phyloP scores from a whole-genome alignment of 2,329 filamentous ascomycete species.

The Dothideomycetidae sp. region DNA sequence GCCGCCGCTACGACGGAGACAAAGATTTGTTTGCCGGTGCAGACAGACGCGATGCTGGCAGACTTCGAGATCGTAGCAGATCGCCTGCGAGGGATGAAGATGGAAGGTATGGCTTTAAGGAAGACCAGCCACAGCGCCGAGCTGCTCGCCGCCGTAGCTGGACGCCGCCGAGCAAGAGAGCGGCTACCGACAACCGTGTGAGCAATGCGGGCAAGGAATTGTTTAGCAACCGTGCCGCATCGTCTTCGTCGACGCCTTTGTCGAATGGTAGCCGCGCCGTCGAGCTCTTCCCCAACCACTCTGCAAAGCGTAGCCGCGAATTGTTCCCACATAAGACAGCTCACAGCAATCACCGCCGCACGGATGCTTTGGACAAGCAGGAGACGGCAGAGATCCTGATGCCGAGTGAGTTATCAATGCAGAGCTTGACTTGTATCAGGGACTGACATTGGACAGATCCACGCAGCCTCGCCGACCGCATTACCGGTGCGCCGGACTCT shows the following conservation, averaged over 20 bases:
- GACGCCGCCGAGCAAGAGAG: conserved; percentile 20
- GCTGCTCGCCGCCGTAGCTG: conserved; percentile 30
- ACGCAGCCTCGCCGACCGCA: conserved; percentile 13
- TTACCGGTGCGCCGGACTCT: conserved; percentile 11
- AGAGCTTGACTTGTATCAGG: conserved; percentile 13
- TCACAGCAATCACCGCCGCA: conserved; percentile 29
- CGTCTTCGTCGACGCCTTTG: conserved; percentile 1
- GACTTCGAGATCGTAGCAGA: conserved; percentile 44
- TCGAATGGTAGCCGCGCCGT: conserved; percentile 6
- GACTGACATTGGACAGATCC: conserved; percentile 5
- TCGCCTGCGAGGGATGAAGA: conserved; percentile 39
- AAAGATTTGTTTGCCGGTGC: conserved; percentile 21
- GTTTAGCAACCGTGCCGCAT: background rate
- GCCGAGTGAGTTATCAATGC: conserved; percentile 4
- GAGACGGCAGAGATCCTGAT: conserved; percentile 13
- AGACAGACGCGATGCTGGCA: conserved; percentile 22
- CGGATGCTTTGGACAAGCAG: conserved; percentile 27
- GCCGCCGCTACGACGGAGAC: conserved; percentile 12
- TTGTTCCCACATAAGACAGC: conserved; percentile 24
- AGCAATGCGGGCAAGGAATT: conserved; percentile 7
- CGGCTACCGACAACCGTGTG: conserved; percentile 9
- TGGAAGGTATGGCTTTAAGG: conserved; percentile 35
- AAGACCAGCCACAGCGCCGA: conserved; percentile 33
- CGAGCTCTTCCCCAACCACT: conserved; percentile 10
- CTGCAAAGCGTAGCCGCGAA: conserved; percentile 24